Conservation (phyloP, 768 basidiomycete species). For the Boletus huronensis region DNA sequence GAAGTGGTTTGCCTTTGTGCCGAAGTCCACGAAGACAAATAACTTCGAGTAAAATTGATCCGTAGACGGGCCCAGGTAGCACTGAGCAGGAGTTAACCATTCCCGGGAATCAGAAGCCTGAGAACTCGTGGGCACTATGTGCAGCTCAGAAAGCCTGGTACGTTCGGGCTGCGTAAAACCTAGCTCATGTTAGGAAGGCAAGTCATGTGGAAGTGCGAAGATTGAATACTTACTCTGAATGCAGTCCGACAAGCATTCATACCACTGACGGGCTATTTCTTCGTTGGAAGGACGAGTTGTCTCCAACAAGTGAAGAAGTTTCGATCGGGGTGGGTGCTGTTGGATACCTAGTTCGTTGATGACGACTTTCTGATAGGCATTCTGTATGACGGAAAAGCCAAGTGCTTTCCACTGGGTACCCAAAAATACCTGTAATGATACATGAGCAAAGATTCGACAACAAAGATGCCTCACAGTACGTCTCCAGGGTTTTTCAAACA, state of each 20-base stretch:
- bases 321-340: neutral
- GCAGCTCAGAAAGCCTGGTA: neutral
- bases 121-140: neutral
- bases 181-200: neutral
- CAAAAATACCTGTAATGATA: neutral
- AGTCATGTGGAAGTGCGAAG: neutral
- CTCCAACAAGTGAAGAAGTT: neutral
- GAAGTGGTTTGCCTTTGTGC: slow-evolving; percentile 71
- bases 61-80: neutral
- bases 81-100: neutral
- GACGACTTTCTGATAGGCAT: neutral
- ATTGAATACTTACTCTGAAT: neutral
- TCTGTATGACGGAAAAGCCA: neutral
- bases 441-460: neutral
- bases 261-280: neutral
- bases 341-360: neutral
- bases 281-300: neutral
- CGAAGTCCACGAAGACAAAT: slow-evolving; percentile 85
- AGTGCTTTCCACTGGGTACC: slow-evolving; percentile 8
- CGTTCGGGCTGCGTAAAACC: neutral
- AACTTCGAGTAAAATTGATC: slow-evolving; percentile 67
- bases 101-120: neutral
- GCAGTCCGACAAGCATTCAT: neutral
- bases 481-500: neutral
- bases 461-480: neutral